Evolutionary conservation across 805 yeast species (phyloP).

Genomic region (Candida berthetii): DNA sequence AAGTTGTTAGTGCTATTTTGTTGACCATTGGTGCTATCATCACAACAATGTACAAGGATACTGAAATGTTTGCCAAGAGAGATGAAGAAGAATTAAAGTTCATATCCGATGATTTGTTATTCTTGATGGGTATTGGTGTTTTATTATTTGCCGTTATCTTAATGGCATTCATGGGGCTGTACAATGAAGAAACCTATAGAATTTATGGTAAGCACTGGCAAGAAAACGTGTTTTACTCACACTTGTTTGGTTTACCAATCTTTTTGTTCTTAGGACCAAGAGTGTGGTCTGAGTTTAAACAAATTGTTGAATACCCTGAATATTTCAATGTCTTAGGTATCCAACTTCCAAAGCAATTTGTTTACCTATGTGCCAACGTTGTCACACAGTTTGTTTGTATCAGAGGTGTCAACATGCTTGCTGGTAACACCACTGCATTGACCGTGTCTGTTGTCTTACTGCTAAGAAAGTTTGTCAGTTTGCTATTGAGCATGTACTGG

Average conservation of each 20-base stretch:
- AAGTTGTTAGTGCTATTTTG: constrained; percentile 43
- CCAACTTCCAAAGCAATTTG: constrained; percentile 18
- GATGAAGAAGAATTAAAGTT: constrained; percentile 6
- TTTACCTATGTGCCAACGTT: constrained; percentile 35
- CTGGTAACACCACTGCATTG: constrained; percentile 52
- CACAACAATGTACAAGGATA: constrained; percentile 27
- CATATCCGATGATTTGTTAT: constrained; percentile 10
- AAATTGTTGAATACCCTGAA: constrained; percentile 14
- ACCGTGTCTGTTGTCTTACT: constrained; percentile 57
- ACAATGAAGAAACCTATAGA: constrained; percentile 43
- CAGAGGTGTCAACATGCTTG: constrained; percentile 59
- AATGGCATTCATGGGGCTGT: constrained; percentile 51
- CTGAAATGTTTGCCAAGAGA: constrained; percentile 16
- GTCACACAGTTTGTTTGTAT: constrained; percentile 57
- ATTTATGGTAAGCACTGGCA: constrained; percentile 57
- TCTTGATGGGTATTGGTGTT: constrained; percentile 25
- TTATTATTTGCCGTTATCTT: constrained; percentile 42
- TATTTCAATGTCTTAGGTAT: constrained; percentile 12
- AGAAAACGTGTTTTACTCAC: constrained; percentile 58
- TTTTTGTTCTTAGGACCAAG: constrained; percentile 32
- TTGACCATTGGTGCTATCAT: constrained; percentile 51
- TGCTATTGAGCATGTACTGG: constrained; percentile 46
- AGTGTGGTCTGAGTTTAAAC: constrained; percentile 24
- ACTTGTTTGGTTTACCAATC: constrained; percentile 48
- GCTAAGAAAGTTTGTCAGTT: constrained; percentile 54